Evolutionary conservation across 192 early-diverging fungal genomes (phyloP), one percentile per base, ranked within the genome.

Genomic region (Cladochytrium replicatum): DNA sequence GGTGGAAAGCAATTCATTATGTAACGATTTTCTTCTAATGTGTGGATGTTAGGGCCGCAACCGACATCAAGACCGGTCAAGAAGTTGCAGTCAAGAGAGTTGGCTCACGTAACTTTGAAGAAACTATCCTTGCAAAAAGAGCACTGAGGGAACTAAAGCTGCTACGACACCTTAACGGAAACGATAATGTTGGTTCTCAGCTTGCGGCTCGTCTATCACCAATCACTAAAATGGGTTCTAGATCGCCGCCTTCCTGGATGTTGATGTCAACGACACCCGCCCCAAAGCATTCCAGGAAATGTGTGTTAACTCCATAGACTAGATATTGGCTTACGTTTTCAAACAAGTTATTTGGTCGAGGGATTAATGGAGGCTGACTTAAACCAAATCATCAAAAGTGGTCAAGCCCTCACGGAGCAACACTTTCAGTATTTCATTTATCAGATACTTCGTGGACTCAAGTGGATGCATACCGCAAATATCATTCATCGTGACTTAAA

Each of bases 391-490:
- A 93, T 99, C 68, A 85, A 86, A 43, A 88, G 87, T 3, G 79
- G 70, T 28, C 96, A 99, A 73, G 82, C 83, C 41, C 74, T 99
- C 37, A 88, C 89, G 21, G 89, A 96, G 62, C 85, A 91, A 46
- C 96, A 99, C 67, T 94, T 81, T 60, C 96, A 99, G 63, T 99
- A 99, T 70, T 99, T 99, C 67, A 80, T 96, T 50, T 99, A 93
- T 69, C 96, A 99, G 64, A 87, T 95, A 21, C 66, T 89, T 46
- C 84, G 93, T 48, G 96, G 91, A 5, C 79, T 99, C 46, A 99
- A 99, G 64, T 94, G 89, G 60, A 91, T 99, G 73, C 96, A 99
- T 61, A 92, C 93, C 15, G 96, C 93, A 27, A 91, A 92, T 55
- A 88, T 99, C 17, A 68, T 97, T 17, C 93, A 99, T 62, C 87